Conservation (phyloP, 257 asterid species). For the Linderniella brevidens region DNA sequence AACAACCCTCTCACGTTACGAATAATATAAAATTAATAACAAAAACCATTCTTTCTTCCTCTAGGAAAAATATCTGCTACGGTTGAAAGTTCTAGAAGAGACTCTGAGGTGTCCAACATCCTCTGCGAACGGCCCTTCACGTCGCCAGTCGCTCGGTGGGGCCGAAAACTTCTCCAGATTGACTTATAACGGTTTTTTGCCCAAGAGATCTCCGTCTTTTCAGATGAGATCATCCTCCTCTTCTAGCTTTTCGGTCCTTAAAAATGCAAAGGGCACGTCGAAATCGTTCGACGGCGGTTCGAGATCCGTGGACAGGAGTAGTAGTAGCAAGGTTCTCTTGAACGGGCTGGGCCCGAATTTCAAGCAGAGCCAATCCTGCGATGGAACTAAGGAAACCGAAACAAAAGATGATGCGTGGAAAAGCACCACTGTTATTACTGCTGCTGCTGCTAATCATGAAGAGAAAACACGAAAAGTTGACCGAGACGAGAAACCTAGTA, state of each 20-base stretch:
- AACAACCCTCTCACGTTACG: too few species aligned
- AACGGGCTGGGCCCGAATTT: slow-evolving; percentile 82
- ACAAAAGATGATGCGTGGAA: slow-evolving; percentile 42
- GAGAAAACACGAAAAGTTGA: too few species aligned
- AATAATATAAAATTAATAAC: too few species aligned
- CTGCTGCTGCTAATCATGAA: not conserved
- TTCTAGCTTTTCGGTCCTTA: slow-evolving; percentile 71
- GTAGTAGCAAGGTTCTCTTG: slow-evolving; percentile 67
- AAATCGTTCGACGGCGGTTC: slow-evolving; percentile 98
- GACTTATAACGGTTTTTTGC: slow-evolving; percentile 29
- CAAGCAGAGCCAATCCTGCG: slow-evolving; percentile 82
- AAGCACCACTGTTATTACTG: too few species aligned
- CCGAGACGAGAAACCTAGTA: slow-evolving; percentile 38
- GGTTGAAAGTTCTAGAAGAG: slow-evolving; percentile 85
- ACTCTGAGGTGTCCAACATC: slow-evolving; percentile 36
- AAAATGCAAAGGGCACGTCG: slow-evolving; percentile 95
- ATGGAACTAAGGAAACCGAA: slow-evolving; percentile 71
- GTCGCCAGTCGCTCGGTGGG: slow-evolving; percentile 57
- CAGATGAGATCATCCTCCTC: slow-evolving; percentile 82
- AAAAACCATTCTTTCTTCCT: slow-evolving; percentile 50
- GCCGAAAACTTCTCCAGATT: slow-evolving; percentile 31
- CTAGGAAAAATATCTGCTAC: slow-evolving; percentile 48
- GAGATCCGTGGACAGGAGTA: slow-evolving; percentile 65
- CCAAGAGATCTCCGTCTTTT: slow-evolving; percentile 78
- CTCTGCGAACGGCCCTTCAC: slow-evolving; percentile 30